phyloP scores from a whole-genome alignment of 371 early-diverging fungal species.

The Mortierella sp. region DNA sequence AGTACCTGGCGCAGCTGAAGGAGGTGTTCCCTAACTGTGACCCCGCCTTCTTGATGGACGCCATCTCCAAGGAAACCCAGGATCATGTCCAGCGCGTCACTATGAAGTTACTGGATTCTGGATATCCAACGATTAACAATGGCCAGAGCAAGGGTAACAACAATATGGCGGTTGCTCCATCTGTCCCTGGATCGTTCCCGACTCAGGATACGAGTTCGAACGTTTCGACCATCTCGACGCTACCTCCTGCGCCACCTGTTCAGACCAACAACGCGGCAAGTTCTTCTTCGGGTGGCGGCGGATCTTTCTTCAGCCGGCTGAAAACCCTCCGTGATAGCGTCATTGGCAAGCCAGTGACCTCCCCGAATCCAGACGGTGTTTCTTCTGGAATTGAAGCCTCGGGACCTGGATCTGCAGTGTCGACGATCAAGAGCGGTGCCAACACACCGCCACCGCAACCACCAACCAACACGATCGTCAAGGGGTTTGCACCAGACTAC shows the following conservation, averaged over 20 bases:
- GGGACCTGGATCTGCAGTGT: conserved; percentile 17
- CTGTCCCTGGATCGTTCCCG: conserved; percentile 50
- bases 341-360: conserved; percentile 28
- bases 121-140: conserved; percentile 66
- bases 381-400: conserved; percentile 26
- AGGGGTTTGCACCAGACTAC: conserved; percentile 63
- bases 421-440: conserved; percentile 1
- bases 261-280: not conserved
- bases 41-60: conserved; percentile 68
- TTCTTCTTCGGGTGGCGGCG: conserved; percentile 22
- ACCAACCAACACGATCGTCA: conserved; percentile 57
- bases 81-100: conserved; percentile 75
- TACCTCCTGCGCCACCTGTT: conserved; percentile 19
- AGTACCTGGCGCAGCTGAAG: conserved; percentile 62
- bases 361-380: conserved; percentile 1
- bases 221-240: conserved; percentile 40
- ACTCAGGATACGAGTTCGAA: conserved; percentile 20
- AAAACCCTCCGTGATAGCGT: conserved; percentile 44
- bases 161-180: conserved; percentile 6
- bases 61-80: conserved; percentile 65
- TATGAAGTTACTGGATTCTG: conserved; percentile 68
- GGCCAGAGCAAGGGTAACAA: not conserved
- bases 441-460: conserved; percentile 43
- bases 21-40: conserved; percentile 83
- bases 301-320: conserved; percentile 55